Base-by-base conservation (phyloP, 352 stramenopile genomes). In the Globisporangium emineosum region DNA sequence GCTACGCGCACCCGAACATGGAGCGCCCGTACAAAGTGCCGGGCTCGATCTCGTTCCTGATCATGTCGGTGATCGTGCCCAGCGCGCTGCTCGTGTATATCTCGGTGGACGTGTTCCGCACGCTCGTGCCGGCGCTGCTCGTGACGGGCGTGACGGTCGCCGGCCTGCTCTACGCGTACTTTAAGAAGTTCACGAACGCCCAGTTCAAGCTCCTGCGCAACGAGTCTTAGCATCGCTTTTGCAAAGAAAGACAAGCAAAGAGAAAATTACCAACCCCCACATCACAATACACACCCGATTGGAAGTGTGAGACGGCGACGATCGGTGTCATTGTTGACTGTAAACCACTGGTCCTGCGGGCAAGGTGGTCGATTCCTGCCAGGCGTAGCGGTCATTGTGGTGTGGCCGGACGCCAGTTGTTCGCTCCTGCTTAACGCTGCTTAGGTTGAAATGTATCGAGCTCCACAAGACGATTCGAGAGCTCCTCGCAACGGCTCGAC, bases 1-100 rank as follows among this genome's bases (percentile, higher is more conserved):
- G 93, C 27, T 76, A 90, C 33, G 76, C 60, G 52, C 67, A 79
- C 50, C 64, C 69, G 43, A 61, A 75, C 55, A 76, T 79, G 21
- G 57, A 79, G 5, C 71, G 74, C 5, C 72, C 74, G 17, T 79
- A 71, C 60, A 76, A 78, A 73, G 75, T 83, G 29, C 75, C 75
- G 3, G 73, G 75, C 27, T 71, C 67, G 25, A 70, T 75, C 10
- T 57, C 40, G 9, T 32, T 69, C 51, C 69, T 81, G 5, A 69
- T 72, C 21, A 57, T 71, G 45, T 64, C 55, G 42, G 56, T 83
- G 27, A 53, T 79, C 23, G 58, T 83, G 51, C 73, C 75, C 21
- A 67, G 62, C 7, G 70, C 33, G 6, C 60, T 83, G 66, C 71
- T 83, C 15, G 50, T 78, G 40, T 83, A 83, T 59, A 83, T 83